Percentiles rank a stretch among this genome's conserved stretches.
phyloP scores from a whole-genome alignment of 176 grass and related monocot genomes.

The Raddia distichophylla region DNA sequence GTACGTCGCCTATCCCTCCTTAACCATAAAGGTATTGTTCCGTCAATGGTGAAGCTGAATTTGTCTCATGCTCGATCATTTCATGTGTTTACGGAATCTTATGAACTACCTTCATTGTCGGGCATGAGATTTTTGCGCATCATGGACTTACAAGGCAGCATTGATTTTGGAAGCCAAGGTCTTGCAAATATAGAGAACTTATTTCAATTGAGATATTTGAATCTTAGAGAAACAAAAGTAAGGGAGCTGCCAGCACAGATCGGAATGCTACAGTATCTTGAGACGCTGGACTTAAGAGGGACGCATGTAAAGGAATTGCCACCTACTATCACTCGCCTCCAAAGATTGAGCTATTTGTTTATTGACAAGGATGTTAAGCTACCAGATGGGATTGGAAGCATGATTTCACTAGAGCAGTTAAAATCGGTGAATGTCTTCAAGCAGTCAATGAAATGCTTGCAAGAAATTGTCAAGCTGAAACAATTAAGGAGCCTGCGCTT shows the following conservation, averaged over 20 bases:
- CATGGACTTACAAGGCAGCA: not conserved
- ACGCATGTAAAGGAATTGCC: not conserved
- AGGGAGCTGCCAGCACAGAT: slow-evolving; percentile 21
- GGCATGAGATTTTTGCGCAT: not conserved
- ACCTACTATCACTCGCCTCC: not conserved
- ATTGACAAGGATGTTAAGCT: not conserved
- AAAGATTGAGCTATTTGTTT: not conserved
- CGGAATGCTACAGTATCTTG: not conserved
- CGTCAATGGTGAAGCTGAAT: not conserved
- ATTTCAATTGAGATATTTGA: not conserved
- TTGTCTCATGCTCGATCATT: not conserved
- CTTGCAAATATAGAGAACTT: not conserved
- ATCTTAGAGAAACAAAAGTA: not conserved
- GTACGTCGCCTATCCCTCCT: not conserved
- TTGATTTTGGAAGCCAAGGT: not conserved
- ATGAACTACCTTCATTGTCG: not conserved
- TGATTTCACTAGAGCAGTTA: not conserved
- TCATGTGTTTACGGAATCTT: not conserved
- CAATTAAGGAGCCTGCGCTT: too few relatives aligned
- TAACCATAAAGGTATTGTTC: not conserved
- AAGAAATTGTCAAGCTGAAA: too few relatives aligned
- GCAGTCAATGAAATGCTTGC: too few relatives aligned
- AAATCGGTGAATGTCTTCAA: too few relatives aligned
- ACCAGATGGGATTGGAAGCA: not conserved
- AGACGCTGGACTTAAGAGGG: not conserved